phyloP scores from a whole-genome alignment of 768 basidiomycete species.

The Suillus subalutaceus region DNA sequence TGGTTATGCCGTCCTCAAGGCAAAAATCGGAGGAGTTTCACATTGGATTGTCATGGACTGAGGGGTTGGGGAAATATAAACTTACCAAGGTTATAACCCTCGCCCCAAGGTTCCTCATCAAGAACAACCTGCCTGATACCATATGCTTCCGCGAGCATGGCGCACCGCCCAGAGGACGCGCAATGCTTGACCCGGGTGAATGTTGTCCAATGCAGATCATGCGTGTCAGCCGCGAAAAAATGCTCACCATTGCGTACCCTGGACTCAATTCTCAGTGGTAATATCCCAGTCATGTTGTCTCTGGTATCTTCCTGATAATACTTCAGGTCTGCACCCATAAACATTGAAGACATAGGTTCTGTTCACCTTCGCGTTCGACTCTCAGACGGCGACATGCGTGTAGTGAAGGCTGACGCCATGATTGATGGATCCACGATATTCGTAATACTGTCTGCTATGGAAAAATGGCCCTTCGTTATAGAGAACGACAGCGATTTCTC shows the following conservation, averaged over 20 bases:
- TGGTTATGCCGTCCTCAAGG: slow-evolving; percentile 66
- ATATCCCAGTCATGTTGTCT: neutral
- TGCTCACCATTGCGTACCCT: slow-evolving; percentile 85
- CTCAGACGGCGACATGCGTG: slow-evolving; percentile 43
- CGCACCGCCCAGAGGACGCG: slow-evolving; percentile 62
- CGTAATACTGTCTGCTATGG: slow-evolving; percentile 64
- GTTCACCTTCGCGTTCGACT: slow-evolving; percentile 66
- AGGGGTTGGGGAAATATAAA: slow-evolving; percentile 97
- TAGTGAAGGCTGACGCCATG: slow-evolving; percentile 77
- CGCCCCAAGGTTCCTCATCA: slow-evolving; percentile 87
- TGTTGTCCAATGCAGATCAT: slow-evolving; percentile 69
- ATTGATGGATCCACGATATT: slow-evolving; percentile 91
- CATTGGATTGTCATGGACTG: slow-evolving; percentile 87
- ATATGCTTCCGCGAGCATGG: slow-evolving; percentile 89
- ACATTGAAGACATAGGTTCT: slow-evolving; percentile 87
- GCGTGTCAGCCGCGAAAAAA: slow-evolving; percentile 65
- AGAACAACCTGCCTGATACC: slow-evolving; percentile 70
- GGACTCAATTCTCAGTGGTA: slow-evolving; percentile 85
- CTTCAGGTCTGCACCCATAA: slow-evolving; percentile 88
- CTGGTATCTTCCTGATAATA: slow-evolving; percentile 7
- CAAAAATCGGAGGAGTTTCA: slow-evolving; percentile 73
- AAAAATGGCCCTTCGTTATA: slow-evolving; percentile 87
- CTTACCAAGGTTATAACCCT: slow-evolving; percentile 92
- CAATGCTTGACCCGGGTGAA: slow-evolving; percentile 66
- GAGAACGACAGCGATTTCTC: slow-evolving; percentile 85